Conservation (phyloP, 805 yeast species). For the Metschnikowia noctiluminum region DNA sequence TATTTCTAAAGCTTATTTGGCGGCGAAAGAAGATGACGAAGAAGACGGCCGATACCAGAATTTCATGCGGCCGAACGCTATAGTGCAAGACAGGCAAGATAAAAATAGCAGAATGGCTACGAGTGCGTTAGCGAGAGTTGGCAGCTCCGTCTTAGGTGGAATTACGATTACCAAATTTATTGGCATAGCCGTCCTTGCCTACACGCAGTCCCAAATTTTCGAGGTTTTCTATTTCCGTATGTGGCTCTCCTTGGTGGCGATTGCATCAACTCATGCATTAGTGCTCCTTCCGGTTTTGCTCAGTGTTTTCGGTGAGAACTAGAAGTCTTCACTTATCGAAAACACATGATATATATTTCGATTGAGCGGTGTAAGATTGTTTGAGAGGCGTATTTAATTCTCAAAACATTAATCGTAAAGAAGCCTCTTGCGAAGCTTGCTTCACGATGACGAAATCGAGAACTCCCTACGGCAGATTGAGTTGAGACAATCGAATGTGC, state of each 20-base stretch:
- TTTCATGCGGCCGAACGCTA: constrained; percentile 14
- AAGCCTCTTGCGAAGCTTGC: background rate
- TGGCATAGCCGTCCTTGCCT: constrained; percentile 83
- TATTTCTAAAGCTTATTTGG: constrained; percentile 72
- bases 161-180: constrained; percentile 85
- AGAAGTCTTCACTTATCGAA: background rate
- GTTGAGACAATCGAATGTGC: background rate
- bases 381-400: too few species aligned
- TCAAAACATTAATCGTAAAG: too few species aligned
- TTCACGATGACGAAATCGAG: background rate
- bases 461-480: background rate
- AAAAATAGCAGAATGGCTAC: constrained; percentile 32
- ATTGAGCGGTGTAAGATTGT: too few species aligned
- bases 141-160: constrained; percentile 87
- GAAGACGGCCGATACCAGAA: constrained; percentile 14
- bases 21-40: constrained; percentile 23
- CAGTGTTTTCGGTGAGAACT: constrained; percentile 47
- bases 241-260: constrained; percentile 80
- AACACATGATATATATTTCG: background rate
- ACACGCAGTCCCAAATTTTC: constrained; percentile 83
- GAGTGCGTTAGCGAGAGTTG: constrained; percentile 72
- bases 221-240: constrained; percentile 89
- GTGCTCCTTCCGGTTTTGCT: constrained; percentile 75
- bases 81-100: constrained; percentile 3
- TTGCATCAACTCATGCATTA: constrained; percentile 78